Percentiles rank a stretch among this genome's conserved stretches.
phyloP scores from a whole-genome alignment of 225 moss, liverwort and hornwort genomes.

The Takakia lepidozioides region DNA sequence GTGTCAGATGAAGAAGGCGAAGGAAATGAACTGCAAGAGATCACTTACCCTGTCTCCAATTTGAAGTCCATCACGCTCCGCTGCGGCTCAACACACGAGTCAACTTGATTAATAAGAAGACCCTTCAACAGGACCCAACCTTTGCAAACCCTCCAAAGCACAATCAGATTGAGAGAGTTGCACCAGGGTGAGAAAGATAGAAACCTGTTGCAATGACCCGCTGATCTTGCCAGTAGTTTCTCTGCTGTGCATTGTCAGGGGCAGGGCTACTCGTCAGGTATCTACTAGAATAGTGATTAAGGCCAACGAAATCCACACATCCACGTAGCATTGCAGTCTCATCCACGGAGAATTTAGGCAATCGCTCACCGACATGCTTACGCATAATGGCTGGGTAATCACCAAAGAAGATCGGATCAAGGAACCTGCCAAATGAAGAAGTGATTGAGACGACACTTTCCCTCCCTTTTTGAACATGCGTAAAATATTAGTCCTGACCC shows the following conservation, averaged over 20 bases:
- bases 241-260: constrained; percentile 9
- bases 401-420: constrained; percentile 52
- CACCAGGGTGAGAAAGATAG: not conserved
- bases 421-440: constrained; percentile 32
- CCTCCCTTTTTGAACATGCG: too few species aligned
- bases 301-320: constrained; percentile 37
- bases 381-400: constrained; percentile 53
- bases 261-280: constrained; percentile 25
- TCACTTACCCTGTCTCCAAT: constrained; percentile 33
- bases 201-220: constrained; percentile 23
- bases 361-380: constrained; percentile 21
- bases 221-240: constrained; percentile 31
- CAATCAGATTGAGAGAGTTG: too few species aligned
- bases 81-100: constrained; percentile 13
- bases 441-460: too few species aligned
- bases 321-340: constrained; percentile 17
- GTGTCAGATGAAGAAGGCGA: too few species aligned
- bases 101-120: not conserved
- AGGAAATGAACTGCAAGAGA: not conserved
- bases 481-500: too few species aligned
- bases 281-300: constrained; percentile 36
- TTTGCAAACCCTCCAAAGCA: too few species aligned
- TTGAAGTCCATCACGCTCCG: constrained; percentile 12
- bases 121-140: not conserved
- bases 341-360: constrained; percentile 29